These are phyloP conservation scores for Ophiostoma novo-ulmi DNA, from an alignment of 2,329 filamentous ascomycete genomes.

Conservation along the genomic window DNA sequence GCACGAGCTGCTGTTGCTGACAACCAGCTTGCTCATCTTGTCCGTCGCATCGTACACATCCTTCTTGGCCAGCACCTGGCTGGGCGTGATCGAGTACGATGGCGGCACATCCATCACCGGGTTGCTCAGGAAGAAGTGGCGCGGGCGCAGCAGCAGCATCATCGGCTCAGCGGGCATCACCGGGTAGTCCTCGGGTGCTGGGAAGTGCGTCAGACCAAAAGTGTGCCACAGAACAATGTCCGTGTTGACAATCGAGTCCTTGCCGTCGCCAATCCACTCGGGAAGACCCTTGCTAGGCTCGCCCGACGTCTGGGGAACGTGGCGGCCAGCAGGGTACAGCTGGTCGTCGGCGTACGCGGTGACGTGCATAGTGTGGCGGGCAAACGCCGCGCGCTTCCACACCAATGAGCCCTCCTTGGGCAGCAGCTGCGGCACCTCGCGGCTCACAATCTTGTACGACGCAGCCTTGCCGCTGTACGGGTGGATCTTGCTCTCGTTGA, in stretches of 20 bases:
- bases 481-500: conserved; percentile 77
- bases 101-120: conserved; percentile 77
- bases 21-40: conserved; percentile 41
- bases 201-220: conserved; percentile 86
- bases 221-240: conserved; percentile 93
- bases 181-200: conserved; percentile 83
- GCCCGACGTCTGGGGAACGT: conserved; percentile 83
- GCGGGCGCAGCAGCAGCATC: conserved; percentile 68
- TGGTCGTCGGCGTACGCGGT: conserved; percentile 80
- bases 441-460: conserved; percentile 82
- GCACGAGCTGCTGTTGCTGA: conserved; percentile 16
- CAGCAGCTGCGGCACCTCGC: conserved; percentile 72
- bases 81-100: conserved; percentile 67
- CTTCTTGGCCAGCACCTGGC: conserved; percentile 52
- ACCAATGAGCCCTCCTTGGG: conserved; percentile 78
- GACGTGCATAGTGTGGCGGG: conserved; percentile 79
- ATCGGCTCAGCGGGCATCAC: conserved; percentile 87
- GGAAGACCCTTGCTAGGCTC: conserved; percentile 68
- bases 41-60: conserved; percentile 44
- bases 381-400: conserved; percentile 86
- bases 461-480: conserved; percentile 79
- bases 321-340: conserved; percentile 77
- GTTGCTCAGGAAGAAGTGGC: conserved; percentile 78
- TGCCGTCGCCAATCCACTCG: conserved; percentile 69
- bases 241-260: conserved; percentile 67